A percentile compares a stretch with the other conserved stretches of the same genome.
Evolutionary conservation across 2,329 filamentous ascomycete genomes (phyloP).

Genomic region (Xylariaceae sp.): DNA sequence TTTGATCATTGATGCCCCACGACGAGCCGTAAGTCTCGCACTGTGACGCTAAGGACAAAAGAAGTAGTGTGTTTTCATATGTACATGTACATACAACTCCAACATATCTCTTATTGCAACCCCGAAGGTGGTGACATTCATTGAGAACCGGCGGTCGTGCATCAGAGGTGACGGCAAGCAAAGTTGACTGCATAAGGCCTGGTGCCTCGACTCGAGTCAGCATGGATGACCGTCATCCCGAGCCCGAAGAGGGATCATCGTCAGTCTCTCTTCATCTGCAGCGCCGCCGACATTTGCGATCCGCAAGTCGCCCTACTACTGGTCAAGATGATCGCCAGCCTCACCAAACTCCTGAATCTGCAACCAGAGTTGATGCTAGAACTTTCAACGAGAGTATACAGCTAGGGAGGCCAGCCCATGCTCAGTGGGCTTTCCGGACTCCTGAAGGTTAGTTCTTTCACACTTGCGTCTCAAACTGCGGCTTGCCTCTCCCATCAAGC

Average conservation of each 20-base stretch:
- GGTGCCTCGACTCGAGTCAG: not conserved
- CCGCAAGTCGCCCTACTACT: slow-evolving; percentile 16
- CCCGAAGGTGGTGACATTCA: no score
- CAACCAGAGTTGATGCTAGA: not conserved
- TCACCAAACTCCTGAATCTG: slow-evolving; percentile 1
- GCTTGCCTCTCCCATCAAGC: not conserved
- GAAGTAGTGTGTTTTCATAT: no score
- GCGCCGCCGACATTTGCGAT: slow-evolving; percentile 21
- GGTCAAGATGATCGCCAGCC: slow-evolving; percentile 3
- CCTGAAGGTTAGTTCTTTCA: slow-evolving; percentile 21
- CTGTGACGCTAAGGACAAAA: no score
- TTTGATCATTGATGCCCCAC: no score
- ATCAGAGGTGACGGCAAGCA: no score
- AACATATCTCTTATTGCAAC: no score
- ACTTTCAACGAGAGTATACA: not conserved
- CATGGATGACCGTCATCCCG: slow-evolving; percentile 9
- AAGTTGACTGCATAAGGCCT: no score
- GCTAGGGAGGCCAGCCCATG: slow-evolving; percentile 10
- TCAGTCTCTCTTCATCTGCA: slow-evolving; percentile 2
- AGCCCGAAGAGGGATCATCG: slow-evolving; percentile 9
- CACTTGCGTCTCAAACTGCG: not conserved
- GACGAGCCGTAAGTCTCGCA: no score
- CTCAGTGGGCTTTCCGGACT: slow-evolving; percentile 22
- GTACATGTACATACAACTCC: no score
- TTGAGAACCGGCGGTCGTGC: no score